Percentiles rank a stretch among this genome's conserved stretches.
These are phyloP conservation scores for Cadophora sp. DNA, from an alignment of 2,329 filamentous ascomycete species.

Conservation along the genomic window DNA sequence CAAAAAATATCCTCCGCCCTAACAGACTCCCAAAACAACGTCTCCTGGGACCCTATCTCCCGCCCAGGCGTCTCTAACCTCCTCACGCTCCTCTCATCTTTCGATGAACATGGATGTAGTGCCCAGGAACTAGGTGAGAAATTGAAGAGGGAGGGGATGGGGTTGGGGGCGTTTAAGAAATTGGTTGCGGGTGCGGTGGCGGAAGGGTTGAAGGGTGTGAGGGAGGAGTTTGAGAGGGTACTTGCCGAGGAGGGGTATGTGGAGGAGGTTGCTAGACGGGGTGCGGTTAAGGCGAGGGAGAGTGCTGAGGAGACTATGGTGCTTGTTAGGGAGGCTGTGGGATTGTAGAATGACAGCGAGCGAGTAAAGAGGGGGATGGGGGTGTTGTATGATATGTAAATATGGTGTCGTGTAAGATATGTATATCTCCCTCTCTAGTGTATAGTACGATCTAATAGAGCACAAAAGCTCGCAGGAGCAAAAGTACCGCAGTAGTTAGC, in stretches of 20 bases:
- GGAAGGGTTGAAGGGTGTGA: slow-evolving; percentile 58
- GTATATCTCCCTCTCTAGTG: neutral
- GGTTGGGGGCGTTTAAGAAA: slow-evolving; percentile 67
- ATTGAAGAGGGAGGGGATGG: slow-evolving; percentile 48
- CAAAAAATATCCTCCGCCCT: slow-evolving; percentile 75
- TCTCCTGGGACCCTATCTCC: slow-evolving; percentile 73
- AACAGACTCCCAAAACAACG: slow-evolving; percentile 72
- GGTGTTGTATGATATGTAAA: neutral
- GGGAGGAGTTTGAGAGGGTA: slow-evolving; percentile 62
- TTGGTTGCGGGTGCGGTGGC: slow-evolving; percentile 65
- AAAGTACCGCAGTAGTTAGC: no score
- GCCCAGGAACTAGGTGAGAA: slow-evolving; percentile 51
- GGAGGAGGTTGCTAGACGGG: slow-evolving; percentile 62
- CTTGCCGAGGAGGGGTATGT: slow-evolving; percentile 58
- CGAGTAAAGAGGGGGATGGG: neutral
- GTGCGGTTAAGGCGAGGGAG: slow-evolving; percentile 64
- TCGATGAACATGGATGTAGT: slow-evolving; percentile 56
- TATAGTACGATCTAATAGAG: no score
- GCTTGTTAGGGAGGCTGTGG: slow-evolving; percentile 52
- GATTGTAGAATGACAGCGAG: slow-evolving; percentile 31
- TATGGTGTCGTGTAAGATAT: neutral
- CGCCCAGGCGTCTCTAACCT: slow-evolving; percentile 90
- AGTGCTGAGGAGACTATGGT: slow-evolving; percentile 63
- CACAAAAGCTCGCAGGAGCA: no score
- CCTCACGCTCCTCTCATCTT: slow-evolving; percentile 77